Evolutionary conservation across 129 eudicot species (phyloP).

Genomic region (Silybum marianum): DNA sequence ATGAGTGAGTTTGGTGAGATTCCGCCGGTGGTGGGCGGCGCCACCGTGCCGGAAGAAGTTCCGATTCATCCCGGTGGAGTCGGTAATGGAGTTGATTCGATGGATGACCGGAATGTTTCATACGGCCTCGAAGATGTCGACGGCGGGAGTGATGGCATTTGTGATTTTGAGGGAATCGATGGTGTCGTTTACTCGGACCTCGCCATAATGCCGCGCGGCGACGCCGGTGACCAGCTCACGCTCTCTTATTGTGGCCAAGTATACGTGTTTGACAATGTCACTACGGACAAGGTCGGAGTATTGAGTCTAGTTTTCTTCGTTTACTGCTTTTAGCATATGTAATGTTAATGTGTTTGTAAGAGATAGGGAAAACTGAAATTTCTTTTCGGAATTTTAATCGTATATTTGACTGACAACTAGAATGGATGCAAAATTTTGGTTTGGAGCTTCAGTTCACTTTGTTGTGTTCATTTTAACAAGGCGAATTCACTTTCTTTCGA

Average conservation of each 20-base stretch:
- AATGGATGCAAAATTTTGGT: neutral
- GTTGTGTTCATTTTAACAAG: slow-evolving; percentile 9
- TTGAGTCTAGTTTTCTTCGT: neutral
- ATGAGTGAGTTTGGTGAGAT: slow-evolving; percentile 25
- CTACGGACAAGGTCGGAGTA: slow-evolving; percentile 53
- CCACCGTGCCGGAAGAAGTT: slow-evolving; percentile 14
- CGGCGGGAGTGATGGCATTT: slow-evolving; percentile 32
- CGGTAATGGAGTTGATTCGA: slow-evolving; percentile 27
- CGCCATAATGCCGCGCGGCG: slow-evolving; percentile 29
- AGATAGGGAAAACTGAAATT: neutral
- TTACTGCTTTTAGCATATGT: slow-evolving; percentile 6
- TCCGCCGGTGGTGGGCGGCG: slow-evolving; percentile 18
- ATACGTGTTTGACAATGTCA: slow-evolving; percentile 66
- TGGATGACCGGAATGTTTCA: slow-evolving; percentile 19
- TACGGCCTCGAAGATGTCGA: slow-evolving; percentile 34
- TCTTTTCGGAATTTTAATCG: neutral
- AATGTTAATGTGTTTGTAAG: neutral
- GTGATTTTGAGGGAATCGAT: slow-evolving; percentile 44
- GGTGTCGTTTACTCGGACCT: slow-evolving; percentile 25
- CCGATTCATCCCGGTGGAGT: slow-evolving; percentile 13
- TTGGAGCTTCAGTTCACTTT: neutral
- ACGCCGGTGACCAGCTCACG: slow-evolving; percentile 51
- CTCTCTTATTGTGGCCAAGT: slow-evolving; percentile 69
- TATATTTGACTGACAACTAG: slow-evolving; percentile 5
- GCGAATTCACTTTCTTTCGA: neutral